Conservation (phyloP, 495 filamentous ascomycete species). For the Hypoxylon lienhwacheense region DNA sequence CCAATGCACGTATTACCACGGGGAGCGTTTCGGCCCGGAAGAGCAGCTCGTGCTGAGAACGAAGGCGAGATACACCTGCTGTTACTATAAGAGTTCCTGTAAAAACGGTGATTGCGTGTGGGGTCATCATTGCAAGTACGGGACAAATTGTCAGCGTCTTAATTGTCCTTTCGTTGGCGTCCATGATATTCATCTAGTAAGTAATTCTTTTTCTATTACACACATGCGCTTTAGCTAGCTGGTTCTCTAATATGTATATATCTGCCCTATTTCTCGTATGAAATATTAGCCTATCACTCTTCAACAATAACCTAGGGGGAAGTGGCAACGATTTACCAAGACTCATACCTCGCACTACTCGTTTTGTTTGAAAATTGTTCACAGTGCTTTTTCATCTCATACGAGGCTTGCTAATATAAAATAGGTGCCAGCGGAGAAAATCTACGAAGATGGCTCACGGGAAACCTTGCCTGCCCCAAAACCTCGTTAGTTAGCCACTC, state of each 20-base stretch:
- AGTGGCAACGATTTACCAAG: no score
- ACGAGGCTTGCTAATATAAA: background rate
- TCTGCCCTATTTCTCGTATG: no score
- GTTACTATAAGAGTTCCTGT: slow-evolving; percentile 29
- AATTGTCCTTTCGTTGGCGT: slow-evolving; percentile 36
- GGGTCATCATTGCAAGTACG: slow-evolving; percentile 40
- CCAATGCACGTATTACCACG: slow-evolving; percentile 42
- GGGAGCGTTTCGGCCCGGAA: slow-evolving; percentile 21
- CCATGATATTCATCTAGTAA: slow-evolving; percentile 43
- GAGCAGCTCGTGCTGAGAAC: slow-evolving; percentile 32
- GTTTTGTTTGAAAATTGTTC: no score
- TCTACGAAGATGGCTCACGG: slow-evolving; percentile 22
- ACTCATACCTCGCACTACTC: no score
- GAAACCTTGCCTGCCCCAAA: background rate
- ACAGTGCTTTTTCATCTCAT: background rate
- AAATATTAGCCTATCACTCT: no score
- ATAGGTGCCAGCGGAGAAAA: slow-evolving; percentile 20
- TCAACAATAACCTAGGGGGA: no score
- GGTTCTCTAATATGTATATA: background rate
- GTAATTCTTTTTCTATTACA: slow-evolving; percentile 10
- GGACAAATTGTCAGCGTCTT: slow-evolving; percentile 27
- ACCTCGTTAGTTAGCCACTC: no score
- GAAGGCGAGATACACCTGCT: slow-evolving; percentile 37
- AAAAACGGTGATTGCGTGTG: slow-evolving; percentile 35
- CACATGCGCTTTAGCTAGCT: background rate